A percentile compares a stretch with the other conserved stretches of the same genome.
Evolutionary conservation across 2,329 filamentous ascomycete species (phyloP).

Genomic region (Epichloe elymi): DNA sequence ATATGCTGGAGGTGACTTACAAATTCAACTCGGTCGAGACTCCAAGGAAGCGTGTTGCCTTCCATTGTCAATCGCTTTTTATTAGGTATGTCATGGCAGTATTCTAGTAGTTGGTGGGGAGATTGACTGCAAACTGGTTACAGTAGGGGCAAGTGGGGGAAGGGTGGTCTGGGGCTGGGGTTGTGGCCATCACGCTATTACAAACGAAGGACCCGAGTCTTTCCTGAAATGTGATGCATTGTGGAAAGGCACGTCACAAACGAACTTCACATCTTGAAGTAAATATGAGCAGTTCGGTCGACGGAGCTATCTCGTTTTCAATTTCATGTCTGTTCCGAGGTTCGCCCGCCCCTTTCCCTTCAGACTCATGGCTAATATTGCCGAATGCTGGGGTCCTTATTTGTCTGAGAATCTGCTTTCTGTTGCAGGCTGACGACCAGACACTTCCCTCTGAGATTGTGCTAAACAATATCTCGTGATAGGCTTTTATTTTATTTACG

Average conservation of each 20-base stretch:
- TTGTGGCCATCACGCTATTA: neutral
- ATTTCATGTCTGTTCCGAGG: too few species aligned
- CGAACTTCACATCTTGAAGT: neutral
- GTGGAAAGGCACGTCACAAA: neutral
- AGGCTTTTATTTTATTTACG: too few species aligned
- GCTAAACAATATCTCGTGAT: too few species aligned
- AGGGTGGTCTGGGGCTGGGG: neutral
- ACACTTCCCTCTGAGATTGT: too few species aligned
- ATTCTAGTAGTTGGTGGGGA: neutral
- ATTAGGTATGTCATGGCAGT: constrained; percentile 2
- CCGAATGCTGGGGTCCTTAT: too few species aligned
- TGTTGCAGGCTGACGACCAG: too few species aligned
- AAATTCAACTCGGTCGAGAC: constrained; percentile 13
- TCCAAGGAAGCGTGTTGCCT: constrained; percentile 8
- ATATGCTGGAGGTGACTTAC: constrained; percentile 8
- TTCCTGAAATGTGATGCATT: too few species aligned
- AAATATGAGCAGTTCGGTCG: neutral
- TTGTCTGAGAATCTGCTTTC: too few species aligned
- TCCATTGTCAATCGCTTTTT: constrained; percentile 6
- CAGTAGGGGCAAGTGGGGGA: neutral
- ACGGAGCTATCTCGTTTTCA: too few species aligned
- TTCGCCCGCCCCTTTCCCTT: too few species aligned
- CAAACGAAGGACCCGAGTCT: neutral
- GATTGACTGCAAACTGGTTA: neutral
- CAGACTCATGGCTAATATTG: too few species aligned